Evolutionary conservation across 495 filamentous ascomycete genomes (phyloP).

Genomic region (Cairneyella variabilis): DNA sequence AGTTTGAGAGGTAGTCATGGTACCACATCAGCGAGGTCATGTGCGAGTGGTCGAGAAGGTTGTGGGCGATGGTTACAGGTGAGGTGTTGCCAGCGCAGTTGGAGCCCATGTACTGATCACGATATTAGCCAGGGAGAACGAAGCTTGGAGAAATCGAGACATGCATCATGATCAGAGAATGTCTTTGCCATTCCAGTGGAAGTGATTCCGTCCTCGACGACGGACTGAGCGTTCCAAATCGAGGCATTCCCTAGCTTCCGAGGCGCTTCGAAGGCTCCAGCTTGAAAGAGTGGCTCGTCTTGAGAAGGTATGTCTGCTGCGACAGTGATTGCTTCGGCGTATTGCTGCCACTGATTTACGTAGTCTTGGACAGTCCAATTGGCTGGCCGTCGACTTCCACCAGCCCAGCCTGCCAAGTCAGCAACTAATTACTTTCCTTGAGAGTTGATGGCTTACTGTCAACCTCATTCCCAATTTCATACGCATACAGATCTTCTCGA

Average conservation of each 20-base stretch:
- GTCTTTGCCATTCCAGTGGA: conserved; percentile 11
- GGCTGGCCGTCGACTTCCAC: conserved; percentile 13
- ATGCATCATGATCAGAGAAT: conserved; percentile 22
- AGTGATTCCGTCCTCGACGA: conserved; percentile 11
- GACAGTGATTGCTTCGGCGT: conserved; percentile 11
- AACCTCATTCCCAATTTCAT: conserved; percentile 28
- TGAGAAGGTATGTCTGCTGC: no score
- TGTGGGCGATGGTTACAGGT: conserved; percentile 8
- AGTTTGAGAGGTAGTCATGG: conserved; percentile 20
- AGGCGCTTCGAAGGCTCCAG: conserved; percentile 21
- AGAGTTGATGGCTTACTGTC: conserved; percentile 10
- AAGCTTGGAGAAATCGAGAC: background rate
- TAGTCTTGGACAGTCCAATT: conserved; percentile 26
- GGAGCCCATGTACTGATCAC: conserved; percentile 20
- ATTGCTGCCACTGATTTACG: conserved; percentile 20
- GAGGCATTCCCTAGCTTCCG: conserved; percentile 3
- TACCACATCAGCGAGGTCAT: conserved; percentile 17
- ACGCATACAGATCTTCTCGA: conserved; percentile 19
- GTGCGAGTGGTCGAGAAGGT: conserved; percentile 12
- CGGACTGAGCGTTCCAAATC: conserved; percentile 14
- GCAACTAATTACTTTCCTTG: no score
- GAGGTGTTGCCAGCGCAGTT: conserved; percentile 7
- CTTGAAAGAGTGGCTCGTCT: conserved; percentile 15
- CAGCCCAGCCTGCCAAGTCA: conserved; percentile 20
- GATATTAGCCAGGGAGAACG: background rate